phyloP scores from a whole-genome alignment of 2,329 filamentous ascomycete genomes.

The Paramyrothecium sp. region DNA sequence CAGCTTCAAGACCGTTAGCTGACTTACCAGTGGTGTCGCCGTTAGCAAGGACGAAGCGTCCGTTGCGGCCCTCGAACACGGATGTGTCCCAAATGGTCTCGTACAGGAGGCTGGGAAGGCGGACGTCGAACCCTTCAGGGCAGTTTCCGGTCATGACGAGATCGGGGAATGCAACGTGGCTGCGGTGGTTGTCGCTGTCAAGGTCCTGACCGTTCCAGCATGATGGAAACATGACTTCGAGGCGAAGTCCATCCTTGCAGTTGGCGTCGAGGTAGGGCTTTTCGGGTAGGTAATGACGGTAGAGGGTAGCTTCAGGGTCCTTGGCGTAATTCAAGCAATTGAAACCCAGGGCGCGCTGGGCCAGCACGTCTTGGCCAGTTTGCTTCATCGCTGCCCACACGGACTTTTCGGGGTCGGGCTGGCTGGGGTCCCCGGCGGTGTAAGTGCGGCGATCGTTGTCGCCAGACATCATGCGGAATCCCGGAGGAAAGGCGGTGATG shows the following conservation, averaged over 20 bases:
- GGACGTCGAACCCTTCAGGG: conserved; percentile 64
- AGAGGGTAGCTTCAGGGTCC: conserved; percentile 69
- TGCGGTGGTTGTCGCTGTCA: conserved; percentile 54
- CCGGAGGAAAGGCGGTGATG: conserved; percentile 71
- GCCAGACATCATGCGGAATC: conserved; percentile 82
- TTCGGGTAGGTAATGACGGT: conserved; percentile 77
- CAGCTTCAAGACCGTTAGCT: background rate
- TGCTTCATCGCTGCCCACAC: conserved; percentile 63
- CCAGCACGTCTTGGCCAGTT: conserved; percentile 65
- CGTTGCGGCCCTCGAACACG: conserved; percentile 59
- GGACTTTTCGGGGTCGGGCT: conserved; percentile 65
- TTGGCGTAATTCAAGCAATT: conserved; percentile 86
- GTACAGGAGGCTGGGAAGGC: conserved; percentile 74
- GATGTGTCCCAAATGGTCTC: conserved; percentile 82
- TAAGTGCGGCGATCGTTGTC: conserved; percentile 68
- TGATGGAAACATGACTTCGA: conserved; percentile 85
- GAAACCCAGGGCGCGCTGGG: conserved; percentile 84
- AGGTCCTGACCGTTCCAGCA: conserved; percentile 79
- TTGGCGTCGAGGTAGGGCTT: conserved; percentile 78
- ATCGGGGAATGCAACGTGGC: conserved; percentile 75
- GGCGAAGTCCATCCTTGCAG: conserved; percentile 77
- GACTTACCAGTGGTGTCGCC: conserved; percentile 70
- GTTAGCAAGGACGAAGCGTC: conserved; percentile 74
- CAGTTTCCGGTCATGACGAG: conserved; percentile 75
- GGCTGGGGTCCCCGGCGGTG: conserved; percentile 64